These are phyloP conservation scores for Monosiga brevicollis DNA, from an alignment of 78 protist genomes.

Conservation along the genomic window DNA sequence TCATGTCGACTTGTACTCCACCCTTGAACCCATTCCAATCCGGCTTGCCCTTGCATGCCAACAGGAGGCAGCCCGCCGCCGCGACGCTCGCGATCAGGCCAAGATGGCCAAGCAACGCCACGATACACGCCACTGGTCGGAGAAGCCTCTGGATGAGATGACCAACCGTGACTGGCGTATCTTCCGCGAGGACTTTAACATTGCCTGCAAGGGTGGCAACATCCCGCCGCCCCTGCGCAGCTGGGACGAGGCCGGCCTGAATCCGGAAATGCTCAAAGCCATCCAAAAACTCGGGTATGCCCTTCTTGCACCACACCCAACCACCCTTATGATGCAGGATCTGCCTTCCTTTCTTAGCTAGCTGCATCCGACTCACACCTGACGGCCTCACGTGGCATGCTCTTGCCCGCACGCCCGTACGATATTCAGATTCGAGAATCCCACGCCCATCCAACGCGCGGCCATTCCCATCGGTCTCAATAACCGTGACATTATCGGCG, in stretches of 20 bases:
- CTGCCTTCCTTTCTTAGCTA: too few relatives aligned
- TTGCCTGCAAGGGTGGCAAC: constrained; percentile 63
- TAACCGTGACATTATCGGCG: constrained; percentile 53
- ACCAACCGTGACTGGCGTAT: constrained; percentile 94
- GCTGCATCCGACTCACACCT: too few relatives aligned
- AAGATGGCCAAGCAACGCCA: not conserved
- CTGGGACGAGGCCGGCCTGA: constrained; percentile 41
- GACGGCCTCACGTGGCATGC: too few relatives aligned
- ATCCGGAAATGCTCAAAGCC: constrained; percentile 28
- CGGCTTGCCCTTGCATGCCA: not conserved
- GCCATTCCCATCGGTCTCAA: constrained; percentile 66
- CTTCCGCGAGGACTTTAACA: constrained; percentile 84
- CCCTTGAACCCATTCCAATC: too few relatives aligned
- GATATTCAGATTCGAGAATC: constrained; percentile 40
- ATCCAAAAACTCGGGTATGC: constrained; percentile 47
- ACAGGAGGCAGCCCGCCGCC: not conserved
- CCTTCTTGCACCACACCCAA: too few relatives aligned
- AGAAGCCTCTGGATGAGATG: constrained; percentile 79
- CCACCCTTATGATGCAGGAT: too few relatives aligned
- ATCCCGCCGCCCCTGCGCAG: constrained; percentile 56
- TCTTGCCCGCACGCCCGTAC: too few relatives aligned
- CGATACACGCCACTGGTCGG: constrained; percentile 69
- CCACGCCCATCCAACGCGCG: constrained; percentile 75
- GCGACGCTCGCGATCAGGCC: not conserved
- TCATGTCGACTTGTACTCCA: too few relatives aligned